Evolutionary conservation across 768 basidiomycete genomes (phyloP).

Genomic region (Tylopilus balloui): DNA sequence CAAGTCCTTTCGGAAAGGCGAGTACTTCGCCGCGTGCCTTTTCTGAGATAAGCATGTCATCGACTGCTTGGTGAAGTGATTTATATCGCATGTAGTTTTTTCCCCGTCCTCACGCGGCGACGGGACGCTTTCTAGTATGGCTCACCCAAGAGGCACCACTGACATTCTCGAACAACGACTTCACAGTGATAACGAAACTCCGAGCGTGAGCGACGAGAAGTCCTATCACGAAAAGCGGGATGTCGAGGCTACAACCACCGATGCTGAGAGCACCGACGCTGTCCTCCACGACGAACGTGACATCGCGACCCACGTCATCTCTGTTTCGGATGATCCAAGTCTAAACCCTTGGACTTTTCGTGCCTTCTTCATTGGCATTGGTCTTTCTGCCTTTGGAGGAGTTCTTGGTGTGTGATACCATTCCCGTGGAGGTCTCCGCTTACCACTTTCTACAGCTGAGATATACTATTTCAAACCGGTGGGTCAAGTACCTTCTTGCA

Average conservation of each 20-base stretch:
- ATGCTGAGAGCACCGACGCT: conserved; percentile 10
- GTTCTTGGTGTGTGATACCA: conserved; percentile 39
- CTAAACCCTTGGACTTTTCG: conserved; percentile 38
- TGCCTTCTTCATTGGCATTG: conserved; percentile 51
- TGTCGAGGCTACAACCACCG: conserved; percentile 25
- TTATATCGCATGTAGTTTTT: not conserved
- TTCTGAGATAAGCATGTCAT: not conserved
- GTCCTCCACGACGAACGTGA: conserved; percentile 43
- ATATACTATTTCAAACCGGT: conserved; percentile 49
- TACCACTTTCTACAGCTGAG: conserved; percentile 37
- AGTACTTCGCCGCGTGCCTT: no score
- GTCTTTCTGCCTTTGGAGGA: conserved; percentile 49
- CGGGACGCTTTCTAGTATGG: conserved; percentile 7
- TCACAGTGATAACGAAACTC: not conserved
- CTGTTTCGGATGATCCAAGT: conserved; percentile 29
- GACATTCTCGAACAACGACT: conserved; percentile 1
- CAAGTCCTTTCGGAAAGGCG: no score
- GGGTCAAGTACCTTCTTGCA: not conserved
- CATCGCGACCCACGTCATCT: conserved; percentile 46
- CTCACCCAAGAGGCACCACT: not conserved
- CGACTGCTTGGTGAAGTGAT: not conserved
- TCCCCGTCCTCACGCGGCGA: not conserved
- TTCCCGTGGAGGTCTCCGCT: not conserved
- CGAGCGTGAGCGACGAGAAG: conserved; percentile 18
- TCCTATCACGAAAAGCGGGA: conserved; percentile 32